Evolutionary conservation across 2,329 filamentous ascomycete species (phyloP), one percentile per base, ranked within the genome.

Genomic region (Malbranchea cinnamomea): DNA sequence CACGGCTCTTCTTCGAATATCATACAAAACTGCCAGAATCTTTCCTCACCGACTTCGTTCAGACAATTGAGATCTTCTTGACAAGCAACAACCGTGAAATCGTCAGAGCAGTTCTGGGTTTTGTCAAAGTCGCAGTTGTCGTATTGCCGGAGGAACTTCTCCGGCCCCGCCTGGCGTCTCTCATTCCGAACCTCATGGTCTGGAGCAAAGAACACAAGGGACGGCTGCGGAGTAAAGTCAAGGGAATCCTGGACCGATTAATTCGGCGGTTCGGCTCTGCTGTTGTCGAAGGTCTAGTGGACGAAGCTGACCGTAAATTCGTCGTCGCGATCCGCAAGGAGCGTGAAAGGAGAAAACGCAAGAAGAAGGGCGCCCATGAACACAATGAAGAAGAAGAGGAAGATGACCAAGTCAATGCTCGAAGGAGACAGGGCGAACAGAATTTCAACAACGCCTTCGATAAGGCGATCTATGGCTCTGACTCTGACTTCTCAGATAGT

Each of bases 121-220:
- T 98, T 50, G 81, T 94, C 48, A 98, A 98, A 61, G 83, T 98
- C 15, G 91, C 82, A 43, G 74, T 93, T 35, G 83, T 95, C 45
- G 77, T 80, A 35, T 62, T 95, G 17, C 83, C 87, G 0, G 71
- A 74, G 23, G 72, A 78, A 4, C 65, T 92, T 39, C 76, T 98
- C 62, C 66, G 77, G 20, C 76, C 82, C 4, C 73, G 84, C 14
- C 70, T 98, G 20, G 61, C 67, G 18, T 73, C 74, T 0, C 66
- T 98, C 27, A 71, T 98, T 2, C 82, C 85, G 3, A 92, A 92
- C 54, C 65, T 95, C 12, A 82, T 95, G 65, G 74, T 85, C 23
- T 98, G 89, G 87, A 85, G 80, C 50, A 83, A 94, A 54, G 89
- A 98, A 57, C 91, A 98, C 64, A 95, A 95, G 62, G 84, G 84